phyloP scores from a whole-genome alignment of 352 stramenopile genomes.

The Pythium chondricola region DNA sequence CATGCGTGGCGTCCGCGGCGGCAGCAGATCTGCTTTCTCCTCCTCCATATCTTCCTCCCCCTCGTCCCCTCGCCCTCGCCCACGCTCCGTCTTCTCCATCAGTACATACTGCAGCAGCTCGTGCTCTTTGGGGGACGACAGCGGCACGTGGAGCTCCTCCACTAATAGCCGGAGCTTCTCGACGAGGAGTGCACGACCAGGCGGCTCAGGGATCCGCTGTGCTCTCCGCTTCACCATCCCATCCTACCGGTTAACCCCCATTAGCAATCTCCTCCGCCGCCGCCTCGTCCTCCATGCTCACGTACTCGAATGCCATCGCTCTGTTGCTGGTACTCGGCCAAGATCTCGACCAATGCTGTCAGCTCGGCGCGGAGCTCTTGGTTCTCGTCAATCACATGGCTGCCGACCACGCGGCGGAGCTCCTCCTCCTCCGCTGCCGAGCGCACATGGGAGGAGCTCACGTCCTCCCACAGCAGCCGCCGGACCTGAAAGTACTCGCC shows the following conservation, averaged over 20 bases:
- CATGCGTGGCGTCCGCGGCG: slow-evolving; percentile 44
- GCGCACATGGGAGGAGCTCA: slow-evolving; percentile 38
- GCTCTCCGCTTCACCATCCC: slow-evolving; percentile 35
- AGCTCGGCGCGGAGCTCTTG: slow-evolving; percentile 56
- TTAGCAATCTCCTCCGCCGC: not conserved
- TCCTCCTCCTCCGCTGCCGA: slow-evolving; percentile 59
- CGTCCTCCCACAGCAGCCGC: slow-evolving; percentile 72
- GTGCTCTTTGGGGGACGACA: slow-evolving; percentile 32
- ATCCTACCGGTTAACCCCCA: slow-evolving; percentile 30
- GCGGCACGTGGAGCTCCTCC: slow-evolving; percentile 23
- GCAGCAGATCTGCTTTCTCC: not conserved
- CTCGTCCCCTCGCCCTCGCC: no score
- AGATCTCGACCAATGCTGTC: slow-evolving; percentile 55
- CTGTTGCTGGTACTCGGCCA: slow-evolving; percentile 74
- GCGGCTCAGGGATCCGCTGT: slow-evolving; percentile 46
- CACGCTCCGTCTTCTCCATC: slow-evolving; percentile 4
- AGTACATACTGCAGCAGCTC: slow-evolving; percentile 65
- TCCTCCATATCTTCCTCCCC: not conserved
- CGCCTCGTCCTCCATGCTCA: not conserved
- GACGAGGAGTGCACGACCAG: slow-evolving; percentile 54
- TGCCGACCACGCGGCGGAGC: slow-evolving; percentile 51
- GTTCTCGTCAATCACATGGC: slow-evolving; percentile 62
- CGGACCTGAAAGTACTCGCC: slow-evolving; percentile 65
- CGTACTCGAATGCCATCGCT: slow-evolving; percentile 70
- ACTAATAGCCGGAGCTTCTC: slow-evolving; percentile 70